Conservation (phyloP, 2,329 filamentous ascomycete species). For the Trichoderma sp. region DNA sequence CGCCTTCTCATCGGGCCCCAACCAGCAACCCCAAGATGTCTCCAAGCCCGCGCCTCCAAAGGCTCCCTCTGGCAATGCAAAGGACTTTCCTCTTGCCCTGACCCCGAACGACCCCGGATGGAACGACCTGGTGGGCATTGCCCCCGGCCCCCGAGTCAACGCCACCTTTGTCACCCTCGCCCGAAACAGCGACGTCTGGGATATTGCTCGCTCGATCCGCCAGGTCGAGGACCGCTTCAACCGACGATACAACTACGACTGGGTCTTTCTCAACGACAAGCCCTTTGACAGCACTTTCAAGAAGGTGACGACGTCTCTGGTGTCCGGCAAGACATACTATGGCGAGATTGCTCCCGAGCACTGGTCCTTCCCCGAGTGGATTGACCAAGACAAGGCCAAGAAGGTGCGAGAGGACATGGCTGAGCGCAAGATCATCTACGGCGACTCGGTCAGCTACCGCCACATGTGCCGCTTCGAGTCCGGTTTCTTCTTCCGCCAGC, state of each 20-base stretch:
- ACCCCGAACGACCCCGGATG: slow-evolving; percentile 53
- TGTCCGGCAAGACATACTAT: slow-evolving; percentile 91
- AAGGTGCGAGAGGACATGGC: slow-evolving; percentile 94
- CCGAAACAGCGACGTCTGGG: slow-evolving; percentile 91
- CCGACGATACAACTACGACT: slow-evolving; percentile 93
- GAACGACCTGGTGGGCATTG: slow-evolving; percentile 51
- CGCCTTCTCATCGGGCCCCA: not conserved
- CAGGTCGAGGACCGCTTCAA: slow-evolving; percentile 99
- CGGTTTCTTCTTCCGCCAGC: slow-evolving; percentile 97
- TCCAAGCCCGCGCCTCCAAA: slow-evolving; percentile 24
- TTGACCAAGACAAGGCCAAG: slow-evolving; percentile 89
- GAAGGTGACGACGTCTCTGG: slow-evolving; percentile 80
- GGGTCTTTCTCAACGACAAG: slow-evolving; percentile 98
- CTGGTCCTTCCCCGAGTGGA: slow-evolving; percentile 95
- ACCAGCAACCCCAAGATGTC: slow-evolving; percentile 10
- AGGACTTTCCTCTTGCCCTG: slow-evolving; percentile 50
- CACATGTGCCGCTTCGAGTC: slow-evolving; percentile 99
- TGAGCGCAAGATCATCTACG: slow-evolving; percentile 94
- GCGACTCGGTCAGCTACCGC: slow-evolving; percentile 92
- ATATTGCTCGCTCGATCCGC: slow-evolving; percentile 92
- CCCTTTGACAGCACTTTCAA: slow-evolving; percentile 93
- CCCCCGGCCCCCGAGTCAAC: slow-evolving; percentile 77
- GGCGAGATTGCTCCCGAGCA: slow-evolving; percentile 87
- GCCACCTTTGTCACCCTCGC: slow-evolving; percentile 96
- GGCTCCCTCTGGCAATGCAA: slow-evolving; percentile 24